These are phyloP conservation scores for Fennellomyces sp. DNA, from an alignment of 371 early-diverging fungal species.

Conservation along the genomic window DNA sequence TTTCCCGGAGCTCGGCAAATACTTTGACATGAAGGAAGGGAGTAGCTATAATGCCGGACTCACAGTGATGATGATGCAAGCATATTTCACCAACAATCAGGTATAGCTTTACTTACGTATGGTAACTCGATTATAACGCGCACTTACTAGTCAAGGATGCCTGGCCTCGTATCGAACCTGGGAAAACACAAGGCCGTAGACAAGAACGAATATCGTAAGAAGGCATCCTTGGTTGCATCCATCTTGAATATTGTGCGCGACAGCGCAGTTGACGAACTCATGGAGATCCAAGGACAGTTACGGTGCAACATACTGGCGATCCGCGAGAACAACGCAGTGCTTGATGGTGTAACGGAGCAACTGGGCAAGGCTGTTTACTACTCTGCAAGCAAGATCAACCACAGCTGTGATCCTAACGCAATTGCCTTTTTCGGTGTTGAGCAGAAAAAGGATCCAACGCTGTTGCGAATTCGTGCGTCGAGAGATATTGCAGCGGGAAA, in stretches of 20 bases:
- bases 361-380: slow-evolving; percentile 33
- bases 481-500: not conserved
- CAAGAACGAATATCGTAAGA: not conserved
- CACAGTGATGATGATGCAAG: not conserved
- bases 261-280: slow-evolving; percentile 10
- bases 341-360: not conserved
- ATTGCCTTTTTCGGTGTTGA: slow-evolving; percentile 24
- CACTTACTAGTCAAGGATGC: not conserved
- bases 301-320: slow-evolving; percentile 33
- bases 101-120: too few species aligned
- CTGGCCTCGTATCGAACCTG: not conserved
- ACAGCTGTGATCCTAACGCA: slow-evolving; percentile 35
- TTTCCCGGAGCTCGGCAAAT: slow-evolving; percentile 5
- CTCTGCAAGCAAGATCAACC: slow-evolving; percentile 35
- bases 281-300: slow-evolving; percentile 26
- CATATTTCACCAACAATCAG: not conserved
- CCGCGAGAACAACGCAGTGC: not conserved
- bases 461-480: not conserved
- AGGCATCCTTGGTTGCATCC: not conserved
- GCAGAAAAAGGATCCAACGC: slow-evolving; percentile 1
- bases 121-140: too few species aligned
- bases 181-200: not conserved
- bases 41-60: not conserved
- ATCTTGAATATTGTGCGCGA: slow-evolving; percentile 13
- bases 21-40: not conserved